A percentile compares a stretch with the other conserved stretches of the same genome.
Conservation (phyloP, 2,329 filamentous ascomycete species). For the Apiospora aurea region DNA sequence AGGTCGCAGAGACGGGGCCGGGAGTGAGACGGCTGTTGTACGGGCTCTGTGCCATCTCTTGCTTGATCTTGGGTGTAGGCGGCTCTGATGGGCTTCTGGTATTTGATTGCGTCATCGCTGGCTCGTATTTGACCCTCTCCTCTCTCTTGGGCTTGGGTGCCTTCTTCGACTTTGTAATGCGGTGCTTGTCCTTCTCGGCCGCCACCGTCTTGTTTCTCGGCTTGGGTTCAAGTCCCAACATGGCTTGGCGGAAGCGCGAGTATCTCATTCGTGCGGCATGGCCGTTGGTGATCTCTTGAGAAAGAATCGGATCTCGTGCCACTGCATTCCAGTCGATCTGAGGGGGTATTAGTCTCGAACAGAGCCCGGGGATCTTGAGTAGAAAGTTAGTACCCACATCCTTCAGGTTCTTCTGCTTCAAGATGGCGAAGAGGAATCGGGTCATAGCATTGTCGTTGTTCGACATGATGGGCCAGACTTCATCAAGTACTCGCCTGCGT, state of each 20-base stretch:
- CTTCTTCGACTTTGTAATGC: constrained; percentile 56
- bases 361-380: constrained; percentile 4
- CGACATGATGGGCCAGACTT: constrained; percentile 52
- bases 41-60: constrained; percentile 43
- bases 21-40: constrained; percentile 40
- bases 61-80: constrained; percentile 45
- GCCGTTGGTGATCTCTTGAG: constrained; percentile 63
- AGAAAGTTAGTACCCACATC: constrained; percentile 54
- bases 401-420: constrained; percentile 66
- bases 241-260: constrained; percentile 57
- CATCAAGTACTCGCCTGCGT: neutral
- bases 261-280: constrained; percentile 68
- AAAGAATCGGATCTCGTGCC: constrained; percentile 59
- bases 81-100: constrained; percentile 34
- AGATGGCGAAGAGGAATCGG: constrained; percentile 65
- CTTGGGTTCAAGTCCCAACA: constrained; percentile 56
- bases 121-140: constrained; percentile 50
- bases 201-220: constrained; percentile 50
- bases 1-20: constrained; percentile 39
- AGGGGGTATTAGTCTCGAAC: constrained; percentile 29
- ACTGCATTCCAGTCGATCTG: constrained; percentile 68
- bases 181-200: constrained; percentile 51
- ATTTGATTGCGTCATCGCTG: constrained; percentile 32
- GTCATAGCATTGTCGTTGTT: constrained; percentile 64
- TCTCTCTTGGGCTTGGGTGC: constrained; percentile 47